Base-by-base conservation (phyloP, 2,329 filamentous ascomycete genomes). In the Diplocarpon rosae region DNA sequence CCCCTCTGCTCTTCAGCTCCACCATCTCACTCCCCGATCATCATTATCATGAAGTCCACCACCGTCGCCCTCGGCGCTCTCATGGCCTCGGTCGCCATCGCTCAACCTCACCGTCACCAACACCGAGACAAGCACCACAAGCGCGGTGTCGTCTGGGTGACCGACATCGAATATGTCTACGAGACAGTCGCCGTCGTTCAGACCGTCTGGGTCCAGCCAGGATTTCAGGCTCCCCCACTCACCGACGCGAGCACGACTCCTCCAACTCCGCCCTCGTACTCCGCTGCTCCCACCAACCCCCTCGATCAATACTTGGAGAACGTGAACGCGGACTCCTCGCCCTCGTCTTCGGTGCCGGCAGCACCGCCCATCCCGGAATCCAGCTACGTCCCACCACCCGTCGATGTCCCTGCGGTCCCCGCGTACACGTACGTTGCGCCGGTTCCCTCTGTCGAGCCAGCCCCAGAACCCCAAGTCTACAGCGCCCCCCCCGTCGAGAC, bases 111-210 rank as follows among this genome's bases (percentile, higher is more conserved):
- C 39, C 55, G 60, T 52, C 65, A 32, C 30, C 30, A 65, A 49
- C 49, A 55, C 20, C 42, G 36, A 20, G 44, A 42, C 9, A 46
- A 50, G 30, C 56, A 56, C 35, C 53, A 57, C 31, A 54, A 56
- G 44, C 52, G 55, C 10, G 34, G 52, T 40, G 58, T 71, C 31
- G 68, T 71, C 43, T 72, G 66, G 62, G 63, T 70, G 50, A 75
- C 71, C 24, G 64, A 71, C 38, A 66, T 63, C 31, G 64, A 68
- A 16, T 60, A 67, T 41, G 68, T 67, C 43, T 65, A 67, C 54
- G 67, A 69, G 43, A 75, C 70, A 34, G 59, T 75, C 39, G 53
- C 43, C 31, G 27, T 56, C 28, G 61, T 56, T 3, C 56, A 50
- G 3, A 62, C 59, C 13, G 47, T 76, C 59, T 71, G 64, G 63